Base-by-base conservation (phyloP, 257 asterid genomes). In the Vinca minor region DNA sequence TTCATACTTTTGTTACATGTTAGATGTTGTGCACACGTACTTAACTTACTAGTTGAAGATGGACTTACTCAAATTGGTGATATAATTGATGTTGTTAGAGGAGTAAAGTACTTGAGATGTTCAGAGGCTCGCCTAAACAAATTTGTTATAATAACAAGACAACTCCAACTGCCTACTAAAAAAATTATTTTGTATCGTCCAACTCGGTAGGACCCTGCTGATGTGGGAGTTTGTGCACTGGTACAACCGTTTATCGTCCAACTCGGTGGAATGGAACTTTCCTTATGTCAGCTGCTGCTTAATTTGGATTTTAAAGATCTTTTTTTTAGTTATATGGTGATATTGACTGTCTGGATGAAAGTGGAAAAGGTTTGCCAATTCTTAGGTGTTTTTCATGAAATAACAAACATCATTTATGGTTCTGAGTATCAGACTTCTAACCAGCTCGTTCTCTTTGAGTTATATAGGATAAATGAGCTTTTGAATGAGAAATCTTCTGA, bases 1-100 rank as follows among this genome's bases (percentile, higher is more conserved):
- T n/a, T n/a, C n/a, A n/a, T n/a, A n/a, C n/a, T n/a, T n/a, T 9
- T 61, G 13, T 57, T 57, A 29, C 45, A 57, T 57, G 63, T 32
- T 18, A n/a, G 63, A 35, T 25, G 39, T 41, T 41, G 54, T 62
- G 66, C 55, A 3, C 55, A 62, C 28, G 7, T 62, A 0, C 6
- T 62, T 28, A 62, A 62, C 6, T 38, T 59, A 9, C 10, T 42
- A 6, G 47, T 41, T 28, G 15, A 67, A 46, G 48, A 61, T 62
- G 56, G 70, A 39, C 39, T 35, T 35, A 3, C 39, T 35, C 39
- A 52, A 23, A 54, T 66, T 21, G 45, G 31, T 0, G n/a, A 10
- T 32, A 8, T 67, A 12, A 20, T 57, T 28, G 25, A 32, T 4
- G 20, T 34, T 54, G 35, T 64, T 15, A 15, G 66, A 1, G 25